Base-by-base conservation (phyloP, 129 eudicot genomes). In the Smallanthus sonchifolius region DNA sequence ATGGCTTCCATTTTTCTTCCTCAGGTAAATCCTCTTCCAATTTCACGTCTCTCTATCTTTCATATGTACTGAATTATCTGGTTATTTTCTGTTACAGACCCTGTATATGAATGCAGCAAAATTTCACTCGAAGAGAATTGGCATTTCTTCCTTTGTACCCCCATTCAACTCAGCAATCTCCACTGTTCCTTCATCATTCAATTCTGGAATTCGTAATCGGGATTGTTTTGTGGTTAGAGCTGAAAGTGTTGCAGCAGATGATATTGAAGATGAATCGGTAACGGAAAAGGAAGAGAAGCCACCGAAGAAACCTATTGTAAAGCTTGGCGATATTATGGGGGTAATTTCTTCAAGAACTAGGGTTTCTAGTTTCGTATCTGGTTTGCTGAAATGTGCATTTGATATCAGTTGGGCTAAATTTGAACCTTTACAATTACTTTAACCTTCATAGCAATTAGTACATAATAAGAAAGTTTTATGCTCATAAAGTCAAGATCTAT, bases 261-360 rank as follows among this genome's bases (percentile, higher is more conserved):
- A 38, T 2, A 64, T 37, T 37, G 82, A 43, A 9, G 90, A 67
- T 35, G 85, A 76, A 42, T 19, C 67, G 15, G 80, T 42, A 13
- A 39, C 38, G 37, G 81, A 44, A 37, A 73, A 16, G 4, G 90
- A 73, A 63, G 79, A 59, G 4, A 84, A 78, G 67, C 73, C 86
- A 17, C 89, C 83, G 5, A 73, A 77, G 70, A 81, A 83, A 72
- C 88, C 96, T 4, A 84, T 86, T 65, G 70, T 86, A 30, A 92
- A 89, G 77, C 88, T 92, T 39, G 98, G 98, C 17, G 98, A 92
- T 62, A 78, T 92, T 0, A 92, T 92, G 96, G 95, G 98, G 98
- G 98, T 92, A 92, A 61, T 48, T 44, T 55, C 20, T 77, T 78
- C 7, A 20, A 57, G 48, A n/a, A 24, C 43, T 64, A 47, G 72